A percentile compares a stretch with the other conserved stretches of the same genome.
phyloP scores from a whole-genome alignment of 2,329 filamentous ascomycete genomes.

The Botrytis cinerea region DNA sequence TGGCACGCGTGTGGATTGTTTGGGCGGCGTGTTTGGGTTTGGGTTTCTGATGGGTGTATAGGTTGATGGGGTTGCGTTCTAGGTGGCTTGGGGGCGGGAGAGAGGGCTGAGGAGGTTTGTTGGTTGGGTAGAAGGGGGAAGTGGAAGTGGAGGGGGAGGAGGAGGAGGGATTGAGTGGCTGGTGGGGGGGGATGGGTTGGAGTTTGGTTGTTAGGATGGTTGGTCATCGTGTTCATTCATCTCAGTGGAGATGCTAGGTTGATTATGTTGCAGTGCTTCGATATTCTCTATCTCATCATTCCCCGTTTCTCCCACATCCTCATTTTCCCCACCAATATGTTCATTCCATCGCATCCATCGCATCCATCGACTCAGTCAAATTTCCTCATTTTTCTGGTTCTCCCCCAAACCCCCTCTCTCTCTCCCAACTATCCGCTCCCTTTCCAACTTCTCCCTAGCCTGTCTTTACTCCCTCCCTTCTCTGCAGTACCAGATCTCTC shows the following conservation, averaged over 20 bases:
- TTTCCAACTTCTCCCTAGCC: background rate
- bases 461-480: background rate
- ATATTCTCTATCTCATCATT: background rate
- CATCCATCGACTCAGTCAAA: rapidly evolving
- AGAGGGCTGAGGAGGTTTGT: background rate
- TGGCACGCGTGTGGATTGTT: background rate
- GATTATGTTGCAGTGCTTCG: background rate
- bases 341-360: background rate
- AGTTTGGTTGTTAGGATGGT: background rate
- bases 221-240: too few relatives aligned
- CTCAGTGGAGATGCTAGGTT: background rate
- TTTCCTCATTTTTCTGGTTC: background rate
- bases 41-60: background rate
- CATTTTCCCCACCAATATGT: background rate
- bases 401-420: background rate
- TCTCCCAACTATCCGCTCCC: rapidly evolving
- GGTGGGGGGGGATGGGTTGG: background rate
- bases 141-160: too few relatives aligned
- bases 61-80: background rate
- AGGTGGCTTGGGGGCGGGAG: rapidly evolving
- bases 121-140: too few relatives aligned
- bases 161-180: background rate
- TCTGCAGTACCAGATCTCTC: background rate
- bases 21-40: background rate
- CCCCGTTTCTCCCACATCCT: background rate